Evolutionary conservation across 768 basidiomycete genomes (phyloP), one percentile per base, ranked within the genome.

Genomic region (Xanthoconium purpureum): DNA sequence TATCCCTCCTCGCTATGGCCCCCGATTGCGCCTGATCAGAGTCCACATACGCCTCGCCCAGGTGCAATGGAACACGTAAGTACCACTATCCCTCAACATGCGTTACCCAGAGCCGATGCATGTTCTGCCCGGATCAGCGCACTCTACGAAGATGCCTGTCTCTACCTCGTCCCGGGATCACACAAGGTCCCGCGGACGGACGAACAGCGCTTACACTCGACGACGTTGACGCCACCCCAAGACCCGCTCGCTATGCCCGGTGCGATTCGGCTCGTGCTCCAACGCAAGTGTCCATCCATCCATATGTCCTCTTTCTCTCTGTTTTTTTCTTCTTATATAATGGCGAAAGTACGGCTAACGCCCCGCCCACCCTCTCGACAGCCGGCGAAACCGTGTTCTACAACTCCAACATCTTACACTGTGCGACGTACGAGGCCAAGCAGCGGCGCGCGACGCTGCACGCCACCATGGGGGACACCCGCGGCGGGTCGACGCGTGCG

Each of bases 51-150:
- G 24, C 24, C 24, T 24, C 4, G 24, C 24, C 5, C 49, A 90
- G 87, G 78, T 89, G 0, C 88, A 92, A 72, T 91, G 88, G 88
- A 91, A 91, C 63, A 84, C 87, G 88, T 88, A 74, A 52, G 83
- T 73, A 6, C 20, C 35, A 24, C 24, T 24, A 24, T 24, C 24
- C 24, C 24, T n/a, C 24, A 24, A 24, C 24, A 24, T 24, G 24
- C 24, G 24, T 2, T 24, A 24, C 24, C 24, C 24, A 24, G 24
- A 24, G 24, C 24, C 24, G 24, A 24, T 4, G 24, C 2, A 24
- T 2, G 17, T 9, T 3, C 12, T 35, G 11, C 7, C 9, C 1
- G 28, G 20, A 32, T 32, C 62, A 88, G 87, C 0, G 88, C 87
- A 0, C 73, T 91, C 32, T 85, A 85, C 59, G 74, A 78, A 39